Evolutionary conservation across 768 basidiomycete species (phyloP), one percentile per base, ranked within the genome.

Genomic region (Boletus reticulatus): DNA sequence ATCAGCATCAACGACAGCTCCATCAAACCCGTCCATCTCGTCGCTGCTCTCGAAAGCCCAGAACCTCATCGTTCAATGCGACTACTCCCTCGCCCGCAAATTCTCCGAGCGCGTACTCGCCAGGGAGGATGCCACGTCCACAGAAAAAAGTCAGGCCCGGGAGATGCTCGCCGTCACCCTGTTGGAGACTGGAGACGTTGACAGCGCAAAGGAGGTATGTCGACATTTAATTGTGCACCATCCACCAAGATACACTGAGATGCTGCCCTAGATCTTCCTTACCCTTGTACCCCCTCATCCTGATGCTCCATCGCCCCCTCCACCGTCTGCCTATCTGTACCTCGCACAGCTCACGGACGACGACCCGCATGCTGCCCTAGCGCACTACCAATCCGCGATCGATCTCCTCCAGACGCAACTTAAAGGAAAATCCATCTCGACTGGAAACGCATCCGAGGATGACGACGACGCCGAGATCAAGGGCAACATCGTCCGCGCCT

Each of bases 261-360:
- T 24, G 4, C 29, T 12, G 27, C 22, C 3, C n/a, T 63, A 92
- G 89, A 82, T 83, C 20, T 90, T 92, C 69, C 68, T 52, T 58
- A 85, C 72, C 34, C 68, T 81, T 14, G 61, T 89, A 44, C 85
- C 88, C 50, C 84, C 88, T 54, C 72, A 81, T 69, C 75, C 80
- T 42, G 75, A 79, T 67, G 82, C 84, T 17, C 81, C 86, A 36
- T 69, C 78, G 17, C 73, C 81, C 41, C 82, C 91, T 1, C 78
- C 84, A 0, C 81, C 91, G 9, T 89, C 92, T 32, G 91, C 89
- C 12, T 83, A 94, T 73, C 78, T 95, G 1, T 94, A 95, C 71
- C 87, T 97, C 22, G 94, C 93, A 0, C 94, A 97, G 67, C 75
- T 93, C 17, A 82, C 78, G 47, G 89, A 91, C 29, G 83, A 86